Evolutionary conservation across 257 asterid species (phyloP).

Genomic region (Echites panduratus): DNA sequence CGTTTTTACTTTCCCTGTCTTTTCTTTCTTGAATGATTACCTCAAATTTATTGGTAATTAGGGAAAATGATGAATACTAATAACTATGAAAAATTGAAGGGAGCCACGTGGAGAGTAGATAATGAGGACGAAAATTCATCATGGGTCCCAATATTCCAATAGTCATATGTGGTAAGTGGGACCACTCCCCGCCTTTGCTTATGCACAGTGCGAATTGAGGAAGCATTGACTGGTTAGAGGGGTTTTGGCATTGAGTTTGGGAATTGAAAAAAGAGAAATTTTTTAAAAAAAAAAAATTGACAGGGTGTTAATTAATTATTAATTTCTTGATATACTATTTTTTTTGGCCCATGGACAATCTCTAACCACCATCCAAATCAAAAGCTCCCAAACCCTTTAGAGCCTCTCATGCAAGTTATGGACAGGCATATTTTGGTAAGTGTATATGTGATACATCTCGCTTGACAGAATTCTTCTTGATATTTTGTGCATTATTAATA

Average conservation of each 20-base stretch:
- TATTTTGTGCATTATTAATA: conserved; percentile 7
- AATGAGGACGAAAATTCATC: conserved; percentile 27
- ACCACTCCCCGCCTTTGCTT: conserved; percentile 42
- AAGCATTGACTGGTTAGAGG: conserved; percentile 27
- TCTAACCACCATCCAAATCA: neutral
- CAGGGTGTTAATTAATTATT: conserved; percentile 13
- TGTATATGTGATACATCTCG: neutral
- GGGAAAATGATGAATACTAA: too few species aligned
- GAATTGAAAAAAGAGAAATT: too few species aligned
- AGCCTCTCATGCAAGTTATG: conserved; percentile 8
- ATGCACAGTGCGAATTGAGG: conserved; percentile 32
- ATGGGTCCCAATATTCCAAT: conserved; percentile 31
- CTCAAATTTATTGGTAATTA: neutral
- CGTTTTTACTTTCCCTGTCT: too few species aligned
- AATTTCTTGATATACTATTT: too few species aligned
- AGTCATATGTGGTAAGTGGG: conserved; percentile 46
- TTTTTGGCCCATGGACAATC: conserved; percentile 18
- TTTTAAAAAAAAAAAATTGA: conserved; percentile 18
- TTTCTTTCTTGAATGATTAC: neutral
- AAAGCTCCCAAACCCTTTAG: neutral
- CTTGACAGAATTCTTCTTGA: neutral
- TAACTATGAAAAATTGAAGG: neutral
- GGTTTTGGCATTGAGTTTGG: conserved; percentile 27
- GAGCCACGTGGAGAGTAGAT: neutral
- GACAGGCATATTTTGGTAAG: conserved; percentile 11